Percentiles rank a stretch among this genome's conserved stretches.
These are phyloP conservation scores for Phytophthora constricta DNA, from an alignment of 352 stramenopile species.

Conservation along the genomic window DNA sequence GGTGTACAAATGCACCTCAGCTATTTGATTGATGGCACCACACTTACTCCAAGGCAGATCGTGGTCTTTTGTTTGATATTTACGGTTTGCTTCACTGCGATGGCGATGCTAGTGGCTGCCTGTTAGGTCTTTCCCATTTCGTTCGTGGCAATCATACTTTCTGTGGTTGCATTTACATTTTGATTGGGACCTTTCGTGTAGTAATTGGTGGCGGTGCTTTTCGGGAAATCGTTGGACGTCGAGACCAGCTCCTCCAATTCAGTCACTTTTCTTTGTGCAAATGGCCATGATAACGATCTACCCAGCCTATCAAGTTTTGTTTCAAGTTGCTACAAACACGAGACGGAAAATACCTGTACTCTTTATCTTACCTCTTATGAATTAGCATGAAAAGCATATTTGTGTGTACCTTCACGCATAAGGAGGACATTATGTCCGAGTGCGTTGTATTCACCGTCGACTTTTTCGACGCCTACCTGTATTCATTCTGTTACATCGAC, in stretches of 20 bases:
- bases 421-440: slow-evolving; percentile 1
- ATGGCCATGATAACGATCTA: slow-evolving; percentile 16
- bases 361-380: slow-evolving; percentile 3
- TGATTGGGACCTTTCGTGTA: not conserved
- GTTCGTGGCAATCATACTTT: not conserved
- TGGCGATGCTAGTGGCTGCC: not conserved
- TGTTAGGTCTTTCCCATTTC: slow-evolving; percentile 3
- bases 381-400: slow-evolving; percentile 9
- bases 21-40: not conserved
- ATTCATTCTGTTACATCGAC: not conserved
- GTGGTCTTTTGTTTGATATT: not conserved
- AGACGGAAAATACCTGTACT: not conserved
- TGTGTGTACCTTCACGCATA: not conserved
- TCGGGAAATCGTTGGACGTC: not conserved
- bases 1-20: not conserved
- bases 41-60: not conserved
- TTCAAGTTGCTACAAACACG: slow-evolving; percentile 1
- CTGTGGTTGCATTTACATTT: not conserved
- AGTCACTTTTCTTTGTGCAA: slow-evolving; percentile 20
- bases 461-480: slow-evolving; percentile 13
- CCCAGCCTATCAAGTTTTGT: slow-evolving; percentile 16
- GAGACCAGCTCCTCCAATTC: slow-evolving; percentile 1
- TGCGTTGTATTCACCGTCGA: not conserved
- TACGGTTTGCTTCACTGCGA: not conserved
- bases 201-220: not conserved